A percentile compares a stretch with the other conserved stretches of the same genome.
phyloP scores from a whole-genome alignment of 2,329 filamentous ascomycete genomes.

The Scytalidium sp. region DNA sequence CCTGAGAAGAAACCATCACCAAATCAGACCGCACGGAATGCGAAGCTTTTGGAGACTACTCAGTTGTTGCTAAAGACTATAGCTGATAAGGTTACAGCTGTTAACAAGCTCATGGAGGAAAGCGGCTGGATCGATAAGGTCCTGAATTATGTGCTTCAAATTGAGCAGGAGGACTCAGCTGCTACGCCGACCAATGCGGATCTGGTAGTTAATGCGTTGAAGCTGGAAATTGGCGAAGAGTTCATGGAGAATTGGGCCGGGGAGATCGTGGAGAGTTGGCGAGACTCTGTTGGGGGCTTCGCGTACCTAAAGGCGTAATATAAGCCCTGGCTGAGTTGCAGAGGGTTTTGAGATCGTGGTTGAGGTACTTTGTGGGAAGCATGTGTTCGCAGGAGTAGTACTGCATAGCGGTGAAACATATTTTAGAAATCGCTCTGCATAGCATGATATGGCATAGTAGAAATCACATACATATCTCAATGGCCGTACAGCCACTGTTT shows the following conservation, averaged over 20 bases:
- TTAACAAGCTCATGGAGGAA: constrained; percentile 27
- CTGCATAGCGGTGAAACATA: neutral
- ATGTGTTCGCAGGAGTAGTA: neutral
- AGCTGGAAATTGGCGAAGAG: constrained; percentile 20
- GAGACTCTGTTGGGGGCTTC: constrained; percentile 26
- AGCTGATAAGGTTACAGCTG: constrained; percentile 12
- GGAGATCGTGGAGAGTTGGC: constrained; percentile 28
- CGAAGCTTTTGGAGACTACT: constrained; percentile 8
- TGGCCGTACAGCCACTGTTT: neutral
- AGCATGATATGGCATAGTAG: too few species aligned
- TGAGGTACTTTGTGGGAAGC: neutral
- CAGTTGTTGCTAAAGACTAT: constrained; percentile 14
- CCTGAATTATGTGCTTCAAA: constrained; percentile 15
- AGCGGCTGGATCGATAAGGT: constrained; percentile 31
- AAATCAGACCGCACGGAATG: constrained; percentile 12
- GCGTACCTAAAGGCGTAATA: constrained; percentile 14
- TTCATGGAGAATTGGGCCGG: constrained; percentile 30
- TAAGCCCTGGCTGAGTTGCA: neutral
- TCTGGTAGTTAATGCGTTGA: constrained; percentile 15
- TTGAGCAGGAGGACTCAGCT: constrained; percentile 3
- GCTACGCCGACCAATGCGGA: neutral
- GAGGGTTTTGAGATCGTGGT: neutral
- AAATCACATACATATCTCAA: neutral
- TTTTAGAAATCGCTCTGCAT: neutral
- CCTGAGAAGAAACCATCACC: constrained; percentile 13